Evolutionary conservation across 768 basidiomycete genomes (phyloP).

Genomic region (Russula virescens): DNA sequence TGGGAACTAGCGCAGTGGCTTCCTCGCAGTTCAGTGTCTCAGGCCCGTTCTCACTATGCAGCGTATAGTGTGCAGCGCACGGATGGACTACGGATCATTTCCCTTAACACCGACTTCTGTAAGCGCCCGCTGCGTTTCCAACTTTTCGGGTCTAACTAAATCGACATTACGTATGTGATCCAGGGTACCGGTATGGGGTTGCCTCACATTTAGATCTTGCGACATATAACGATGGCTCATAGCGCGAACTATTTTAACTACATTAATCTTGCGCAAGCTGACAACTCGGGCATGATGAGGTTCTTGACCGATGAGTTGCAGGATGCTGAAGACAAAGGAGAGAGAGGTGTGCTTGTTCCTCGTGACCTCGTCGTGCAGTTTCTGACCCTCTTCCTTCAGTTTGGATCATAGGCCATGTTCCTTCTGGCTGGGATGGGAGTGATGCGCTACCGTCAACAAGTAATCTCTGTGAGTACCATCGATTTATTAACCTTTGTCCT

Average conservation of each 20-base stretch:
- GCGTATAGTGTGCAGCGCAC: conserved; percentile 63
- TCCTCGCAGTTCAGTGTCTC: conserved; percentile 45
- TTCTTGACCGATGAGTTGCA: conserved; percentile 77
- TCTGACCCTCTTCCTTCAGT: conserved; percentile 28
- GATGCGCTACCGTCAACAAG: conserved; percentile 61
- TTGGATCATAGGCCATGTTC: conserved; percentile 52
- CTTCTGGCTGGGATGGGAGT: conserved; percentile 65
- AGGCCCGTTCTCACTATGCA: conserved; percentile 63
- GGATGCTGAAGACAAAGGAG: conserved; percentile 69
- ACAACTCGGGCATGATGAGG: conserved; percentile 69
- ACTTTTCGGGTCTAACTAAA: conserved; percentile 3
- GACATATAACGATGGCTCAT: conserved; percentile 1
- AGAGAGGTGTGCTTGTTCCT: conserved; percentile 43
- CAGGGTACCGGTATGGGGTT: conserved; percentile 28
- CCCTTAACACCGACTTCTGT: conserved; percentile 78
- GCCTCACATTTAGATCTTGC: neutral
- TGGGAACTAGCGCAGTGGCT: conserved; percentile 73
- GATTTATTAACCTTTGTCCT: neutral
- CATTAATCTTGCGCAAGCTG: conserved; percentile 64
- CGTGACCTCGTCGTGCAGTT: neutral
- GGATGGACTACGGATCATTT: conserved; percentile 66
- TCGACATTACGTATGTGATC: neutral
- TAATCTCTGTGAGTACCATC: conserved; percentile 50
- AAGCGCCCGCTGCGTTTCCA: conserved; percentile 25
- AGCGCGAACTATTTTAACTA: conserved; percentile 73